Percentiles rank a stretch among this genome's conserved stretches.
Evolutionary conservation across 192 early-diverging fungal species (phyloP).

Genomic region (Gryganskiella cystojenkinii): DNA sequence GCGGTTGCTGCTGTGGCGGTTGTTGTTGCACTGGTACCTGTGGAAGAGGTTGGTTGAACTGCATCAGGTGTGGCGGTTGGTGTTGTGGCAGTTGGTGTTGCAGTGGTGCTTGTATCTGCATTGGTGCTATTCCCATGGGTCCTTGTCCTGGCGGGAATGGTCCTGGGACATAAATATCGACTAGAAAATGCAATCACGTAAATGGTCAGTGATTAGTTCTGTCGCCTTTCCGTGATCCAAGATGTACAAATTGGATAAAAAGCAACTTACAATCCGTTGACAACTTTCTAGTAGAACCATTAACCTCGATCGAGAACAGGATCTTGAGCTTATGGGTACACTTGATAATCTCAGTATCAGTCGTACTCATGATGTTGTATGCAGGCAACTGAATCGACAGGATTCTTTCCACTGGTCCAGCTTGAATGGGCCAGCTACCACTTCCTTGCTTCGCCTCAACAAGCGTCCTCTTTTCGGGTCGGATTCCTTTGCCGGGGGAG

Average conservation of each 20-base stretch:
- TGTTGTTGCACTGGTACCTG: background rate
- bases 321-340: conserved; percentile 45
- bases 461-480: conserved; percentile 31
- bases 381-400: conserved; percentile 30
- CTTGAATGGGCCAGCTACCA: conserved; percentile 37
- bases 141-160: conserved; percentile 52
- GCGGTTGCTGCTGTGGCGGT: background rate
- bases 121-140: conserved; percentile 8
- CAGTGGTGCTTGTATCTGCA: background rate
- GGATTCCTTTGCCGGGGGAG: conserved; percentile 25
- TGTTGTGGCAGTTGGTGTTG: conserved; percentile 7
- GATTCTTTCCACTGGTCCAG: conserved; percentile 25
- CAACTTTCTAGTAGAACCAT: conserved; percentile 32
- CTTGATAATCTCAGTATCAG: conserved; percentile 43
- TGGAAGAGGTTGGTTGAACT: conserved; percentile 5
- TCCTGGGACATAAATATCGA: conserved; percentile 43
- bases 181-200: background rate
- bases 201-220: background rate
- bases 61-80: conserved; percentile 2
- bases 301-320: conserved; percentile 26
- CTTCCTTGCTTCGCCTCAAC: conserved; percentile 28
- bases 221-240: background rate
- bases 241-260: background rate
- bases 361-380: conserved; percentile 26
- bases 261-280: conserved; percentile 17